Evolutionary conservation across 2,329 filamentous ascomycete species (phyloP).

Genomic region (Aspergillus fumigatiaffinis): DNA sequence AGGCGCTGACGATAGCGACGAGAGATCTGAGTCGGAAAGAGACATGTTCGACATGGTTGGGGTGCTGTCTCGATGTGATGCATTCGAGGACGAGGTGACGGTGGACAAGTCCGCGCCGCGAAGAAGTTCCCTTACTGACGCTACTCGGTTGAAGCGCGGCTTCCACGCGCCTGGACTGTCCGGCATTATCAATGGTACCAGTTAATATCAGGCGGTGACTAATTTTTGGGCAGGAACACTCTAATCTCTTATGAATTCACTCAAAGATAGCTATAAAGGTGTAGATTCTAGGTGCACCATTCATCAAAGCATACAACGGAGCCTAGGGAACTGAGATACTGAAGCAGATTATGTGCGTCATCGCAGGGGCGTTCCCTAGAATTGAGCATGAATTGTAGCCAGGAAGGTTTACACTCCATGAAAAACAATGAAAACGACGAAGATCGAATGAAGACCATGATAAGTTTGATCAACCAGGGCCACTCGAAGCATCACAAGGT

Average conservation of each 20-base stretch:
- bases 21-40: conserved; percentile 56
- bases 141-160: conserved; percentile 29
- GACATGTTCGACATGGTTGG: conserved; percentile 33
- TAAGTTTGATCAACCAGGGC: neutral
- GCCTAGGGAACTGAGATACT: neutral
- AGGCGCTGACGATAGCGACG: conserved; percentile 56
- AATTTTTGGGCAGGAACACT: conserved; percentile 11
- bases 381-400: neutral
- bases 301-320: neutral
- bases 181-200: conserved; percentile 18
- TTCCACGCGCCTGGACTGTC: conserved; percentile 29
- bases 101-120: conserved; percentile 19
- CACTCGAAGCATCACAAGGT: neutral
- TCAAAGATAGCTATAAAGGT: neutral
- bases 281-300: neutral
- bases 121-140: conserved; percentile 22
- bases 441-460: neutral
- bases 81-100: conserved; percentile 21
- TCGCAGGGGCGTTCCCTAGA: neutral
- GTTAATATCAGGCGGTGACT: conserved; percentile 20
- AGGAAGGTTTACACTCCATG: neutral
- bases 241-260: conserved; percentile 5
- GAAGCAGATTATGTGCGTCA: neutral
- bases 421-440: neutral
- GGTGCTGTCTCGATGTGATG: conserved; percentile 27